Percentiles rank a stretch among this genome's conserved stretches.
Evolutionary conservation across 192 early-diverging fungal species (phyloP).

Genomic region (Endogone sp.): DNA sequence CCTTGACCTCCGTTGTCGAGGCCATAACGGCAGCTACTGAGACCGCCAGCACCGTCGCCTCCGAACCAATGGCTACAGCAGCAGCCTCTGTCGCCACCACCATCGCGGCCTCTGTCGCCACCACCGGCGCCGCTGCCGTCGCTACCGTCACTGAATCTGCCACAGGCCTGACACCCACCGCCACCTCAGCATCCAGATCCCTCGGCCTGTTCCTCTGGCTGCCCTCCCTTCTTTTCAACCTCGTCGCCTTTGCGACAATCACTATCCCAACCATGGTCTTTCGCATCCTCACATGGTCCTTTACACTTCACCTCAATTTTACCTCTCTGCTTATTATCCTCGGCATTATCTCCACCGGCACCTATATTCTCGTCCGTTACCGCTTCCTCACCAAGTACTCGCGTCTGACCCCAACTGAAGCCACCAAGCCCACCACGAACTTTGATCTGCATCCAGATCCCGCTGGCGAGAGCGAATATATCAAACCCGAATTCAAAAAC

Average conservation of each 20-base stretch:
- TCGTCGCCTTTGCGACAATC: conserved; percentile 46
- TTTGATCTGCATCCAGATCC: conserved; percentile 80
- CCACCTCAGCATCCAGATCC: conserved; percentile 1
- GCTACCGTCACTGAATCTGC: conserved; percentile 4
- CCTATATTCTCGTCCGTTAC: conserved; percentile 67
- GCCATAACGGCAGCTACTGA: too few species aligned
- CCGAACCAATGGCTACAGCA: too few species aligned
- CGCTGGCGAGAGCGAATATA: conserved; percentile 47
- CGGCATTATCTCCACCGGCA: conserved; percentile 17
- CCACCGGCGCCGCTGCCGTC: conserved; percentile 1
- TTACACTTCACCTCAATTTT: conserved; percentile 60
- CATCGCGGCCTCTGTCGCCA: background rate
- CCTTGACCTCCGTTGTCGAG: too few species aligned
- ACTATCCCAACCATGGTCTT: conserved; percentile 48
- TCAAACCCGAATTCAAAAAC: conserved; percentile 26
- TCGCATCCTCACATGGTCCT: conserved; percentile 54
- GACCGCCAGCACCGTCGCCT: too few species aligned
- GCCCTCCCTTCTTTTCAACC: conserved; percentile 29
- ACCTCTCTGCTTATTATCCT: conserved; percentile 44
- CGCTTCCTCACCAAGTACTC: conserved; percentile 69
- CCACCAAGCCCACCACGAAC: conserved; percentile 30
- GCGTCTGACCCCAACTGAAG: conserved; percentile 52
- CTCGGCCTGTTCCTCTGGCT: conserved; percentile 6
- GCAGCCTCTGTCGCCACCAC: too few species aligned
- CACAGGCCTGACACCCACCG: conserved; percentile 6